Evolutionary conservation across 2,329 filamentous ascomycete genomes (phyloP).

Genomic region (Cryphonectria nitschkei): DNA sequence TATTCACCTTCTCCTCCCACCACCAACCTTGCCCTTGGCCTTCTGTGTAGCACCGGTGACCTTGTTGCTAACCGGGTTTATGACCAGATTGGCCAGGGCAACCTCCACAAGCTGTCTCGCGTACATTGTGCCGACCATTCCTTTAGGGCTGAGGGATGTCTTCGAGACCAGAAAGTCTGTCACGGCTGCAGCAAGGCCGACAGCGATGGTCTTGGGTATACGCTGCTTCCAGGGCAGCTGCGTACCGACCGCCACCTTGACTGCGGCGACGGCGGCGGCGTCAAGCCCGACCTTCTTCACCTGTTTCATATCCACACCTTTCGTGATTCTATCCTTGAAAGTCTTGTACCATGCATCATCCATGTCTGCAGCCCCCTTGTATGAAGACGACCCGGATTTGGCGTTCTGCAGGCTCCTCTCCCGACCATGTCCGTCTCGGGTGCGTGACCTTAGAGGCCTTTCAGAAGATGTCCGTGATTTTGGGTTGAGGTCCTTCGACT

Average conservation of each 20-base stretch:
- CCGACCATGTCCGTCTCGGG: neutral
- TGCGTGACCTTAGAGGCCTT: neutral
- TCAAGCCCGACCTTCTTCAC: slow-evolving; percentile 27
- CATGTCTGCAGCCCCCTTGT: slow-evolving; percentile 20
- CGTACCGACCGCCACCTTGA: slow-evolving; percentile 27
- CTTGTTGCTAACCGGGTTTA: slow-evolving; percentile 25
- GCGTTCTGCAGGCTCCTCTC: neutral
- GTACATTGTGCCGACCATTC: slow-evolving; percentile 25
- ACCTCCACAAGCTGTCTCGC: slow-evolving; percentile 27
- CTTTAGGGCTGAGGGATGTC: slow-evolving; percentile 23
- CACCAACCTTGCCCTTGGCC: neutral
- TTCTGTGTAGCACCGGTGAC: slow-evolving; percentile 17
- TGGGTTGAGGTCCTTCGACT: neutral
- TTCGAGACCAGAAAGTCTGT: slow-evolving; percentile 27
- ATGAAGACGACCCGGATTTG: slow-evolving; percentile 10
- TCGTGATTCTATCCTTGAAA: slow-evolving; percentile 21
- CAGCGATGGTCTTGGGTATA: slow-evolving; percentile 23
- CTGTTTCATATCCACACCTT: slow-evolving; percentile 23
- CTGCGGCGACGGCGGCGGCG: slow-evolving; percentile 25
- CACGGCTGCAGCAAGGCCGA: slow-evolving; percentile 23
- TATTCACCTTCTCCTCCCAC: neutral
- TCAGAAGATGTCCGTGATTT: neutral
- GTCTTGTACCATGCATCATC: slow-evolving; percentile 23
- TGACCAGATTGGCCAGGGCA: slow-evolving; percentile 23
- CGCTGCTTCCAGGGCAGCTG: slow-evolving; percentile 28